phyloP scores from a whole-genome alignment of 768 basidiomycete genomes.

The Dioszegia crocea region DNA sequence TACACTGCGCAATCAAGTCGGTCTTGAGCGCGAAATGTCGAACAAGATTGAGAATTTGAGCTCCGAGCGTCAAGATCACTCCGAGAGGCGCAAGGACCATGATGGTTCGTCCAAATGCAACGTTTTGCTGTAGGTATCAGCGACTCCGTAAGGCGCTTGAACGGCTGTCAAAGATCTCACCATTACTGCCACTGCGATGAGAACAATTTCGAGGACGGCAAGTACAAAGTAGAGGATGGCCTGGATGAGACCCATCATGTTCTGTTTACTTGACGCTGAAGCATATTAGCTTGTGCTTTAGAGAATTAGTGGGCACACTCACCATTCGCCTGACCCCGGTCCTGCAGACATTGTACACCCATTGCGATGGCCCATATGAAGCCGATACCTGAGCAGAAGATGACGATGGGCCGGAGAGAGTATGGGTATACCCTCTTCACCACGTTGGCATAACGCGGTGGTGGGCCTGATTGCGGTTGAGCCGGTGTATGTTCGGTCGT shows the following conservation, averaged over 20 bases:
- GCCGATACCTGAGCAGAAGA: conserved; percentile 34
- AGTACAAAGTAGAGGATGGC: conserved; percentile 38
- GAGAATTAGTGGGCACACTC: not conserved
- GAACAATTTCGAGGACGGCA: conserved; percentile 27
- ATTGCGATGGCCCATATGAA: conserved; percentile 36
- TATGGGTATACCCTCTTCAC: conserved; percentile 34
- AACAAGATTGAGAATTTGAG: conserved; percentile 28
- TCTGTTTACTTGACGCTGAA: conserved; percentile 22
- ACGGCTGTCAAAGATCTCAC: conserved; percentile 13
- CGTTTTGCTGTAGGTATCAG: conserved; percentile 24
- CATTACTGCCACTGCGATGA: conserved; percentile 24
- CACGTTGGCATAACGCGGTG: conserved; percentile 20
- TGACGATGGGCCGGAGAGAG: conserved; percentile 31
- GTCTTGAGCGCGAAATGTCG: conserved; percentile 36
- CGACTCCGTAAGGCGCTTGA: not conserved
- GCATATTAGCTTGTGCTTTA: not conserved
- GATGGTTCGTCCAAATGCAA: conserved; percentile 25
- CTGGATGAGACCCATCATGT: conserved; percentile 29
- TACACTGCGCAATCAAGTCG: conserved; percentile 35
- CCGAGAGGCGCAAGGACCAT: conserved; percentile 36
- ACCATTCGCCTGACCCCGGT: conserved; percentile 16
- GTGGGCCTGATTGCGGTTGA: conserved; percentile 17
- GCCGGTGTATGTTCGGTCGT: not conserved
- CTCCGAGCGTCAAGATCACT: conserved; percentile 28
- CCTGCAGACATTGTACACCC: conserved; percentile 27